Evolutionary conservation across 176 grass and related monocot genomes (phyloP), one percentile per base, ranked within the genome.

Genomic region (Oryza glaberrima): DNA sequence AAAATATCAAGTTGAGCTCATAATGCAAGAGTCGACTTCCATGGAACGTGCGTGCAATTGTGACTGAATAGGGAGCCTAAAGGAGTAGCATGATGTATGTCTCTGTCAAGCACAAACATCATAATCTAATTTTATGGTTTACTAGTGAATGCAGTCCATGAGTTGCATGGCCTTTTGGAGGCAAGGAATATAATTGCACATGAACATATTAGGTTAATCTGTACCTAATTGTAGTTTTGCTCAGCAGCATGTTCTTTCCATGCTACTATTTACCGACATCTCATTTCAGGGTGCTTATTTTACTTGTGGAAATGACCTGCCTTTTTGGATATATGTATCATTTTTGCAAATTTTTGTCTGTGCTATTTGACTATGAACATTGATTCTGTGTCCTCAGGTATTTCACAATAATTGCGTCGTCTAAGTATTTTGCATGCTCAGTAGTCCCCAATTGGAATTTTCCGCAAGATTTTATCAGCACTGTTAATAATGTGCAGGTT

Each of bases 111-210:
- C 76, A 82, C n/a, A 88, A 88, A 72, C 73, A 88, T 28, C 16
- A 70, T 41, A 19, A 86, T 78, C 26, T 91, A 72, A 77, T 67
- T 80, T 85, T 60, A 87, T 90, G 77, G 79, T 85, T 78, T 77
- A 68, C 45, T 54, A 86, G 68, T 82, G 69, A 73, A 78, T 26
- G 60, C 15, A 80, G 72, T 71, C 30, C 83, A 63, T 75, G 77
- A 61, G 67, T 17, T 88, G 88, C 82, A 80, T 83, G 83, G 81
- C 58, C 82, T 93, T 91, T 91, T 79, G 85, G 88, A 85, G 78
- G 86, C 86, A 94, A 86, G 52, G 86, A 91, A 94, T 91, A 82
- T 86, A 63, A 79, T 76, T 77, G 82, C 75, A 49, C 78, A 81
- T 86, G 79, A 88, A 83, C 35, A 72, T 65, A 72, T 94, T 83